Conservation (phyloP, 495 filamentous ascomycete genomes). For the Penicillium diatomitis region DNA sequence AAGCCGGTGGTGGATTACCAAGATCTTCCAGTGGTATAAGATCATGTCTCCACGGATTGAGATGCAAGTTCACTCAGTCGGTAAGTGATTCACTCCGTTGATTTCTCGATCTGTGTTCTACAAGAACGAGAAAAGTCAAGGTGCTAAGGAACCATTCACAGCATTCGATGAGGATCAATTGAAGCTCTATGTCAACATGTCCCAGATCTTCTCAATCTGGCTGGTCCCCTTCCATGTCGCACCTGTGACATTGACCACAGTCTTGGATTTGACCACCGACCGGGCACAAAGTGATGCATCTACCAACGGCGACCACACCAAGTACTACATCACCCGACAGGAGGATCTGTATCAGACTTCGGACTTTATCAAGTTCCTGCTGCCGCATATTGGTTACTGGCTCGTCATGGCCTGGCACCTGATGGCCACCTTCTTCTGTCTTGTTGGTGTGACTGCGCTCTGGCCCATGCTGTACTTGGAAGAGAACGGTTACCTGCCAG, state of each 20-base stretch:
- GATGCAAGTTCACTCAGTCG: conserved; percentile 57
- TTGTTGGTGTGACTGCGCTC: conserved; percentile 42
- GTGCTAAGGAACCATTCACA: conserved; percentile 10
- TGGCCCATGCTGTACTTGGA: conserved; percentile 47
- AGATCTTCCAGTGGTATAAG: conserved; percentile 81
- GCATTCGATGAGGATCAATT: conserved; percentile 58
- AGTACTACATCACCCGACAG: conserved; percentile 64
- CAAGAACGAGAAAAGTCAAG: too few relatives aligned
- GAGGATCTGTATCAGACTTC: conserved; percentile 78
- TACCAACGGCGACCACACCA: conserved; percentile 17
- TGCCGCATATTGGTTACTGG: conserved; percentile 32
- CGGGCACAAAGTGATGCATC: conserved; percentile 10
- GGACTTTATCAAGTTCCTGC: conserved; percentile 63
- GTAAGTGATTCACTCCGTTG: conserved; percentile 29
- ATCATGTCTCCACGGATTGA: conserved; percentile 68
- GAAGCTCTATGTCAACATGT: conserved; percentile 59
- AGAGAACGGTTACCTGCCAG: conserved; percentile 24
- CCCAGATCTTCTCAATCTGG: conserved; percentile 69
- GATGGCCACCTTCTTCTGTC: conserved; percentile 51
- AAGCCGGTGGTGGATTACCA: conserved; percentile 50
- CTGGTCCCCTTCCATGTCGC: conserved; percentile 63
- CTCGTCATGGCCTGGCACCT: conserved; percentile 51
- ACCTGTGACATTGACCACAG: conserved; percentile 59
- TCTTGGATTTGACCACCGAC: conserved; percentile 49
- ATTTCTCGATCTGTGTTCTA: neutral